Evolutionary conservation across 345 rosid genomes (phyloP), one percentile per base, ranked within the genome.

Genomic region (Punica granatum): DNA sequence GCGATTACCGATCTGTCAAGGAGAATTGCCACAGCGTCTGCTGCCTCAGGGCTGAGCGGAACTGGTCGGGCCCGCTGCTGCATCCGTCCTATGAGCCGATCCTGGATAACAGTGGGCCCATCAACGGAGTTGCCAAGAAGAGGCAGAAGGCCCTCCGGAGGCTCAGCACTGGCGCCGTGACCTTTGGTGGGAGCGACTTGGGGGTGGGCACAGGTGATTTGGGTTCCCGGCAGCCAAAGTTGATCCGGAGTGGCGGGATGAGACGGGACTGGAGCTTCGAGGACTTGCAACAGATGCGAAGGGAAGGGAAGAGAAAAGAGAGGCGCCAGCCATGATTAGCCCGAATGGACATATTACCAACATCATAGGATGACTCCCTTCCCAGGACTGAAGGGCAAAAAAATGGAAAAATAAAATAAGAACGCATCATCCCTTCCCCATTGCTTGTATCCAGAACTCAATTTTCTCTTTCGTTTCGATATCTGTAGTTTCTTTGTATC

Each of bases 241-340:
- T 93, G 84, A 74, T 81, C 16, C 79, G 97, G 74, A 93, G 97
- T 74, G 72, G 83, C 66, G 98, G 97, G 42, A 81, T 90, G 75
- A 86, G 97, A 78, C 87, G 98, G 70, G 93, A 93, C 73, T 93
- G 97, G 98, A 93, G 97, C 81, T 90, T 93, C 67, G 94, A 93
- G 79, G 86, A 90, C 78, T 78, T 90, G 75, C 63, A 75, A 68
- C 66, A 64, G 12, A 0, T 14, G 14, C 33, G 14, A 4, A 72
- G 67, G 59, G 66, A 34, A 14, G 67, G 14, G 71, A 71, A 3
- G 62, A 36, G 65, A 41, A 60, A 37, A 35, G 33, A 35, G 56
- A 25, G 6, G 36, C 63, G 13, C 43, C 37, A 61, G 14, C 13
- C 61, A 11, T 44, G 49, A 44, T 18, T 4, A 44, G 13, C 49